A percentile compares a stretch with the other conserved stretches of the same genome.
These are phyloP conservation scores for Punica granatum DNA, from an alignment of 345 rosid species.

Conservation along the genomic window DNA sequence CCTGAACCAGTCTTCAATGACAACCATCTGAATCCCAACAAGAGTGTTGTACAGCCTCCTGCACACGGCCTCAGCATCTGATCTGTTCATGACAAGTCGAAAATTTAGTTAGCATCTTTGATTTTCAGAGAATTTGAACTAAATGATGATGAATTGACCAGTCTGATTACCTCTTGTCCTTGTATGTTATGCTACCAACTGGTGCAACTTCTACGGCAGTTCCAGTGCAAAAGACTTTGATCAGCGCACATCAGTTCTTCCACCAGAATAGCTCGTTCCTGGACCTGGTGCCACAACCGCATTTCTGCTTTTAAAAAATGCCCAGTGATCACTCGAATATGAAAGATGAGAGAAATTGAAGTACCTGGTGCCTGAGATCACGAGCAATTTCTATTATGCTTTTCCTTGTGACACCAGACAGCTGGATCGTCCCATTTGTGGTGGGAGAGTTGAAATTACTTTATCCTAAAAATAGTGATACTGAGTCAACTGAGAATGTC, in stretches of 20 bases:
- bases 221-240: slow-evolving; percentile 82
- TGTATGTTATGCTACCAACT: slow-evolving; percentile 54
- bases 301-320: neutral
- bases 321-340: neutral
- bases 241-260: slow-evolving; percentile 52
- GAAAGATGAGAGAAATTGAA: neutral
- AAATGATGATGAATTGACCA: neutral
- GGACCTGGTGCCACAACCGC: slow-evolving; percentile 29
- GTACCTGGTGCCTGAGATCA: slow-evolving; percentile 64
- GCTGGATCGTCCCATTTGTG: slow-evolving; percentile 62
- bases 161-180: slow-evolving; percentile 39
- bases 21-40: slow-evolving; percentile 63
- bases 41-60: slow-evolving; percentile 46
- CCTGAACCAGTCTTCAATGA: slow-evolving; percentile 54
- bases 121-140: neutral
- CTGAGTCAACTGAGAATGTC: neutral
- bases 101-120: neutral
- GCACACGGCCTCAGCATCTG: slow-evolving; percentile 32
- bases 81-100: slow-evolving; percentile 14
- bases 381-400: slow-evolving; percentile 65
- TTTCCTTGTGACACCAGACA: slow-evolving; percentile 64
- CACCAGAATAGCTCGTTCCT: slow-evolving; percentile 47
- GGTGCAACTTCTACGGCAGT: slow-evolving; percentile 66
- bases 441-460: slow-evolving; percentile 68
- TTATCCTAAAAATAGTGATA: slow-evolving; percentile 32